A percentile compares a stretch with the other conserved stretches of the same genome.
phyloP scores from a whole-genome alignment of 352 stramenopile species.

The Thalassiosira livingstoniorum region DNA sequence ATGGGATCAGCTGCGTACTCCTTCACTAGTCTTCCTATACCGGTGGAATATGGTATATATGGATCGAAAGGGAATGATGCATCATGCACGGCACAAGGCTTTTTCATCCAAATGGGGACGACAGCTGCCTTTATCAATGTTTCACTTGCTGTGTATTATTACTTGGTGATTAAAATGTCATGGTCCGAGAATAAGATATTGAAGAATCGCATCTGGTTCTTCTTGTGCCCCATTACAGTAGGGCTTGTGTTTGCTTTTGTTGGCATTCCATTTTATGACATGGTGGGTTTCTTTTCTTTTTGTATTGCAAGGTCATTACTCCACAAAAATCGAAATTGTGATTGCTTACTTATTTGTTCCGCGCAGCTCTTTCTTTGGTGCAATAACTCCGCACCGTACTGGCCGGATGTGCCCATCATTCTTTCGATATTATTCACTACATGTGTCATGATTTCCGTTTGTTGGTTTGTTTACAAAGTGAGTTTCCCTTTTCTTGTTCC shows the following conservation, averaged over 20 bases:
- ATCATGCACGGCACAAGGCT: slow-evolving; percentile 63
- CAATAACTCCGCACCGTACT: too few relatives aligned
- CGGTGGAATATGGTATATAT: too few relatives aligned
- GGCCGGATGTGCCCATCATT: slow-evolving; percentile 26
- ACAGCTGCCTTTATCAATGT: slow-evolving; percentile 47
- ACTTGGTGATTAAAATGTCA: slow-evolving; percentile 45
- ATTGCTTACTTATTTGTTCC: too few relatives aligned
- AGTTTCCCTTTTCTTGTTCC: too few relatives aligned
- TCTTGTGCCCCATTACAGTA: slow-evolving; percentile 17
- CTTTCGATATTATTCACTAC: slow-evolving; percentile 25
- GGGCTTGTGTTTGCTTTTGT: slow-evolving; percentile 33
- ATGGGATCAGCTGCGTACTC: too few relatives aligned
- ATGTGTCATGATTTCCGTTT: slow-evolving; percentile 24
- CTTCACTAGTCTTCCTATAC: too few relatives aligned
- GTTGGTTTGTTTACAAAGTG: slow-evolving; percentile 31
- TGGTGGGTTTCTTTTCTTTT: too few relatives aligned
- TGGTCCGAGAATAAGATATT: slow-evolving; percentile 32
- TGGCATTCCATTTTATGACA: slow-evolving; percentile 51
- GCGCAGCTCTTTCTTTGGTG: slow-evolving; percentile 30
- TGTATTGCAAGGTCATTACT: too few relatives aligned
- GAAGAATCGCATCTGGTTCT: slow-evolving; percentile 18
- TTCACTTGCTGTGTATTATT: slow-evolving; percentile 48
- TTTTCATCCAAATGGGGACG: slow-evolving; percentile 58
- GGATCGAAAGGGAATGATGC: too few relatives aligned
- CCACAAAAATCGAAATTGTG: too few relatives aligned